Base-by-base conservation (phyloP, 2,329 filamentous ascomycete genomes). In the Calonectria pseudoreteaudii region DNA sequence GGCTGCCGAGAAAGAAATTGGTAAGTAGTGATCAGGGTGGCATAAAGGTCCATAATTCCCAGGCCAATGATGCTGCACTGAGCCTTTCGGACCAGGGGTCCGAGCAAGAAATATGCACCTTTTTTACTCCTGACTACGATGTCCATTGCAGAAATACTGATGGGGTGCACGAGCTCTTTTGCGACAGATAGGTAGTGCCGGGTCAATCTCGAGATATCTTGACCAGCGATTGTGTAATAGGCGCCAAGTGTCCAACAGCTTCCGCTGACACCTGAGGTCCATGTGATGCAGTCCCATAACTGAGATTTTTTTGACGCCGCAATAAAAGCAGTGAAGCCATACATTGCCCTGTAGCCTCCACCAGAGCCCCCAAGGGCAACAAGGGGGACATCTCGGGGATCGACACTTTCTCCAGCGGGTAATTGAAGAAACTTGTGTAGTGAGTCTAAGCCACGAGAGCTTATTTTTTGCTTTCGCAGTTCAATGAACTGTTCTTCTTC, bases 21-120 rank as follows among this genome's bases (percentile, higher is more conserved):
- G 11, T 80, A 79, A 0, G 75, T 78, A 0, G 78, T 75, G 0
- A 75, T 79, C 0, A 80, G 58, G 0, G 78, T 80, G 1, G 78
- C 79, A 47, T 80, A 80, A 0, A 80, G 52, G 2, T 80, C 78
- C 78, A 80, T 80, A 0, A 80, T 73, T 1, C 78, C 77, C 2
- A 80, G 4, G 0, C 78, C 78, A 1, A 80, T 80, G 3, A 80
- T 80, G 10, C 71, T 77, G 3, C 70, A 78, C n/a, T 78, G 75
- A 0, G 78, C 78, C 58, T 80, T 80, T 11, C 77, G 68, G 0
- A 80, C 77, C 0, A 80, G 11, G 0, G 78, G 78, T 0, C 78
- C 78, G 0, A 80, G 74, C 0, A 80, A 44, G 14, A 80, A 80
- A 49, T 78, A 80, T 1, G 79, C 58, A 0, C 78, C 78, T 26